Base-by-base conservation (phyloP, 345 rosid genomes). In the Kandelia obovata region DNA sequence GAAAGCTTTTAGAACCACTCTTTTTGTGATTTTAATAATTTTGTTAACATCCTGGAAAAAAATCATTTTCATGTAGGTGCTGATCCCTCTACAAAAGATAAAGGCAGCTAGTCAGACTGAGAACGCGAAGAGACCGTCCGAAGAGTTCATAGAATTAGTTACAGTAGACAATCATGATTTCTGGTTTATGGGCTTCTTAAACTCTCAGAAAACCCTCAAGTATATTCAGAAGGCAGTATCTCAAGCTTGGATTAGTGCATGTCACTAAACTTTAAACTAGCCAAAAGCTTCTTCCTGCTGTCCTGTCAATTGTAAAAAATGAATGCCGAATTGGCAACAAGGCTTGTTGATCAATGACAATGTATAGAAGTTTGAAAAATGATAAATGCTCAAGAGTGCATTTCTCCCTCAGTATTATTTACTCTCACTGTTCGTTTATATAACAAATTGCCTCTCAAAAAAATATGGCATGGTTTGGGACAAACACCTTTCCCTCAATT, bases 161-260 rank as follows among this genome's bases (percentile, higher is more conserved):
- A 94, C 96, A 0, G 83, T 79, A 1, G 96, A 94, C 68, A 71
- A 58, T 69, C 91, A 85, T 55, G 95, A 94, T 61, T 94, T 94
- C 86, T 91, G 97, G 97, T 89, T 91, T 61, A 88, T 91, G 91
- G 97, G 98, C 0, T 91, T 94, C 82, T 62, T 82, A 35, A 91
- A 87, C 68, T 77, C 84, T 66, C 85, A 87, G 74, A 93, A 86
- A 77, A 87, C 96, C 66, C 78, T 84, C 74, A 83, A 81, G 59
- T 66, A 67, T 67, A 86, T 92, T 65, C 86, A 84, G 70, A 84
- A 77, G 27, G 86, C 91, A 25, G 61, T 80, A 34, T 80, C 83
- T 61, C 70, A 73, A 63, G 68, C 69, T 34, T 69, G 58, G 68
- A 79, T 61, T 64, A 64, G 61, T 34, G 39, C 53, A 28, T 46